These are phyloP conservation scores for Flaveria ramosissima DNA, from an alignment of 129 eudicot species.

Conservation along the genomic window DNA sequence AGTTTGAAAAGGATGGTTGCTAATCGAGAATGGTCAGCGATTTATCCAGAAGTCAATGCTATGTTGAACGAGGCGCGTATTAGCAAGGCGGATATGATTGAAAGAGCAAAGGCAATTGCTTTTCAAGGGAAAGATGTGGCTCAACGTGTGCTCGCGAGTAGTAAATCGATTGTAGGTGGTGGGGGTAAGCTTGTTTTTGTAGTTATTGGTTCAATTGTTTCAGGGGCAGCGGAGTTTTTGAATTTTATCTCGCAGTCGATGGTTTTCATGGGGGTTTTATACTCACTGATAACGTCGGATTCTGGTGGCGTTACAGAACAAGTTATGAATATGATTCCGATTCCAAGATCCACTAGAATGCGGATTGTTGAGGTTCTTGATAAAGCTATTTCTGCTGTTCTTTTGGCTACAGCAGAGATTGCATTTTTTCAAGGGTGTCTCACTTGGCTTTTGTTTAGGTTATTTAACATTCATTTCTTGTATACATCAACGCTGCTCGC, in stretches of 20 bases:
- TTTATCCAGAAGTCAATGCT: constrained; percentile 69
- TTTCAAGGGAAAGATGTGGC: constrained; percentile 78
- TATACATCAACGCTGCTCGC: constrained; percentile 87
- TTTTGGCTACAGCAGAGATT: constrained; percentile 84
- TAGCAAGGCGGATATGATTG: constrained; percentile 67
- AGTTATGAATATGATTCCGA: constrained; percentile 73
- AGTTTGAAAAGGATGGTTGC: constrained; percentile 58
- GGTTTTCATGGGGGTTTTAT: constrained; percentile 91
- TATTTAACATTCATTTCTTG: constrained; percentile 80
- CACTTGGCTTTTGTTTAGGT: constrained; percentile 87
- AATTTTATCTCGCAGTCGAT: constrained; percentile 77
- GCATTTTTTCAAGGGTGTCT: constrained; percentile 94
- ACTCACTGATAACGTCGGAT: constrained; percentile 79
- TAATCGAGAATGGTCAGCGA: constrained; percentile 75
- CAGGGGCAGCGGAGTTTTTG: constrained; percentile 87
- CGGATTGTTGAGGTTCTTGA: constrained; percentile 90
- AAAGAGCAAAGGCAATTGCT: constrained; percentile 76
- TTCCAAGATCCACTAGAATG: constrained; percentile 59
- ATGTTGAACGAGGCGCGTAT: constrained; percentile 59
- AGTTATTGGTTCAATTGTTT: constrained; percentile 61
- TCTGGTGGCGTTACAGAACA: constrained; percentile 98
- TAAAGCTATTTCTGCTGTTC: constrained; percentile 79
- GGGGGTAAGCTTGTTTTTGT: constrained; percentile 63
- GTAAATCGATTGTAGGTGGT: constrained; percentile 77
- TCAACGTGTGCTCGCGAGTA: constrained; percentile 70